A percentile compares a stretch with the other conserved stretches of the same genome.
Evolutionary conservation across 148 eudicot genomes (phyloP).

Genomic region (Diospyros kaki): DNA sequence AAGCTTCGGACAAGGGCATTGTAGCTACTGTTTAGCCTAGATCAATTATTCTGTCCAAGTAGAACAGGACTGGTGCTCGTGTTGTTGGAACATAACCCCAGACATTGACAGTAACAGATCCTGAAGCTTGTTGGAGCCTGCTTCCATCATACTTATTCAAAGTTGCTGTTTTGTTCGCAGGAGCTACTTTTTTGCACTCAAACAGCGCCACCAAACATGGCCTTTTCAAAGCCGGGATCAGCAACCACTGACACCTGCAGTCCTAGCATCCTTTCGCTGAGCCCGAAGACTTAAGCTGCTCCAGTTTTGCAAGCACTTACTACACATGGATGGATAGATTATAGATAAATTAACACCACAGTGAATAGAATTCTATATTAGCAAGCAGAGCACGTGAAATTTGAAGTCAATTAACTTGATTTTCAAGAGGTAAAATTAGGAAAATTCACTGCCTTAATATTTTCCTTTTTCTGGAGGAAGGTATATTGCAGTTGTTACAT

Average conservation of each 20-base stretch:
- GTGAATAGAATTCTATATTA: too few species aligned
- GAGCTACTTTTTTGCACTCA: constrained; percentile 7
- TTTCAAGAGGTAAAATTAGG: not conserved
- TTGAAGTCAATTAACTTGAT: not conserved
- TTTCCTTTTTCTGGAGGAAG: constrained; percentile 6
- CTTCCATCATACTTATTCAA: constrained; percentile 5
- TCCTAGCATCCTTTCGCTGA: not conserved
- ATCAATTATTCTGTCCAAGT: not conserved
- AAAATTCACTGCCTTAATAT: not conserved
- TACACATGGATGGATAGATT: too few species aligned
- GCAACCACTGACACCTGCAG: not conserved
- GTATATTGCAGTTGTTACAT: constrained; percentile 15
- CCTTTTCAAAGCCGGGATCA: not conserved
- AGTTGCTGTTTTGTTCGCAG: not conserved
- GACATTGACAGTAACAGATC: constrained; percentile 11
- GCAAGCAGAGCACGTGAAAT: not conserved
- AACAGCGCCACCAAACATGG: not conserved
- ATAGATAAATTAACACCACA: too few species aligned
- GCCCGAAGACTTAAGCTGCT: not conserved
- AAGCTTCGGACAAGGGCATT: not conserved
- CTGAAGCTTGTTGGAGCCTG: not conserved
- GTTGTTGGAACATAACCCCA: not conserved
- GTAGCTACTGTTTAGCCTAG: not conserved
- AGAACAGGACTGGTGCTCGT: not conserved
- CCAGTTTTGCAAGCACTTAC: not conserved